Conservation (phyloP, 495 filamentous ascomycete genomes). For the Aspergillus kassunensis region DNA sequence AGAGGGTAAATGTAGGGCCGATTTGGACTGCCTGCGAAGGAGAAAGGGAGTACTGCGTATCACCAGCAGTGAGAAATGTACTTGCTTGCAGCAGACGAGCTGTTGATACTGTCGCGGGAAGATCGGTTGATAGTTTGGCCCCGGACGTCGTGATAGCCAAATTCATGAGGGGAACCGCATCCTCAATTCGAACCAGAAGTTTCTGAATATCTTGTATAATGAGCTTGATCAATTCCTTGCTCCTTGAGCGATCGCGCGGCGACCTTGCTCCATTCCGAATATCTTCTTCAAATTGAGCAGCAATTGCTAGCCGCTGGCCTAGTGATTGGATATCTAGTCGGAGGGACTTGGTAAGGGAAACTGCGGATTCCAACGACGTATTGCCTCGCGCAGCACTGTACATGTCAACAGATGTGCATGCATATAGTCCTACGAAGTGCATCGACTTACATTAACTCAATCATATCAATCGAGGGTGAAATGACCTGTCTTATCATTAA, state of each 20-base stretch:
- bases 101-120: conserved; percentile 82
- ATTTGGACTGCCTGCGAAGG: conserved; percentile 69
- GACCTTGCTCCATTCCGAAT: conserved; percentile 47
- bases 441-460: conserved; percentile 78
- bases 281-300: conserved; percentile 63
- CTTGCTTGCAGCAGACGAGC: conserved; percentile 91
- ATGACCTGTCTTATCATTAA: conserved; percentile 58
- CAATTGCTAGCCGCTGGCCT: conserved; percentile 68
- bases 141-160: conserved; percentile 95
- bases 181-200: conserved; percentile 77
- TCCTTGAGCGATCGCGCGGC: conserved; percentile 43
- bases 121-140: conserved; percentile 70
- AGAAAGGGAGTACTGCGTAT: conserved; percentile 71
- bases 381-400: conserved; percentile 86
- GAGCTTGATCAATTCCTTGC: conserved; percentile 58
- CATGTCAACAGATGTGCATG: background rate
- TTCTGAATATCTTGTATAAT: conserved; percentile 74
- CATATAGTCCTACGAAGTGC: background rate
- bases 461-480: conserved; percentile 88
- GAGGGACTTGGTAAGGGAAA: conserved; percentile 80
- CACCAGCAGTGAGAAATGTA: conserved; percentile 83
- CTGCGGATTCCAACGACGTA: conserved; percentile 84
- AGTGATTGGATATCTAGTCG: conserved; percentile 83
- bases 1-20: conserved; percentile 82
- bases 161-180: conserved; percentile 89